Evolutionary conservation across 1,284 basidiomycete genomes (phyloP), one percentile per base, ranked within the genome.

Genomic region (Earliella scabrosa): DNA sequence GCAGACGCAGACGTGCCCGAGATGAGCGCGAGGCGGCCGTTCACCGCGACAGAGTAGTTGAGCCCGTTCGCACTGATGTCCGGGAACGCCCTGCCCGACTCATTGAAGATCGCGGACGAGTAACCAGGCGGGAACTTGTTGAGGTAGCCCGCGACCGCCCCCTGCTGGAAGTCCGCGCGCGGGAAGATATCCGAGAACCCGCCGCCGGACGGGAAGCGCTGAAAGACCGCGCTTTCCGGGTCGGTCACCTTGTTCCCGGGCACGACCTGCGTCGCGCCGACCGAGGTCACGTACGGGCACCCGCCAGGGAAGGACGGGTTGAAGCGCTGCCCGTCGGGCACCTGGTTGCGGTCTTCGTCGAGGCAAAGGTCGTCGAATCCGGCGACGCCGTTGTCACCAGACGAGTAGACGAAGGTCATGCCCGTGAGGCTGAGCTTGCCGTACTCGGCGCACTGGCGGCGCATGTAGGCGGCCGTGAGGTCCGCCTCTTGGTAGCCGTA

Each of bases 301-400:
- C 74, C 77, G 4, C 75, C 74, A 0, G 85, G 85, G 74, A 86
- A 87, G 10, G 54, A 59, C 50, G 75, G 81, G 52, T 80, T 77
- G 73, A 88, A 88, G 23, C 63, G 59, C 34, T 64, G 71, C 24
- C 70, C 77, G 35, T 64, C 60, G 6, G 50, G 23, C 11, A 69
- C 66, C 46, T 75, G 72, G n/a, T 67, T 61, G 74, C 80, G 77
- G 52, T 75, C 55, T 10, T 72, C 59, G 53, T 77, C 73, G 35
- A 85, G 67, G 58, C 80, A 86, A 3, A 71, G 31, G 4, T 63
- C 72, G 6, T 50, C 39, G 59, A 77, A 68, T 3, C 75, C 81
- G 21, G 86, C 87, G 29, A 90, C 69, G 50, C 87, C 88, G 48
- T 63, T 67, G 63, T 86, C 88, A 53, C 88, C 88, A 52, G 82